Base-by-base conservation (phyloP, 768 basidiomycete species). In the Boletus subparvulus region DNA sequence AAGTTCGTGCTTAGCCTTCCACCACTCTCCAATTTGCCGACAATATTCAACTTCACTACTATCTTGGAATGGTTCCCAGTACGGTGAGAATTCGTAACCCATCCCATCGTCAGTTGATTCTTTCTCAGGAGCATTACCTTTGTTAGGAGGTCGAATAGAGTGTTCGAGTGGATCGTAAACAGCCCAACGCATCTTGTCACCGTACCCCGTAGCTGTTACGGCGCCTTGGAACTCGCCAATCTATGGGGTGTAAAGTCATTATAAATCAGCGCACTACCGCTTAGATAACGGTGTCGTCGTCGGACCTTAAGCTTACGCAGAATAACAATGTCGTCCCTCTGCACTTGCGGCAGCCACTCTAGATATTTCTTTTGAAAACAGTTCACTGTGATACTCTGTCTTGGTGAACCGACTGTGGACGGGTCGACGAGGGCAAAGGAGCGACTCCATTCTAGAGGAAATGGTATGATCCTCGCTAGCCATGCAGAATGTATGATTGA, bases 341-440 rank as follows among this genome's bases (percentile, higher is more conserved):
- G 69, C 16, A 79, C 74, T 36, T 72, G 67, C 2, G 87, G 86
- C 4, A 88, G 67, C 79, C 79, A 83, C 51, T 79, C 73, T 24
- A 62, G 39, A 58, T 80, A 61, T 46, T 70, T 73, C 59, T 75
- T 76, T 7, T 79, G 76, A 62, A 90, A 90, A 51, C 79, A 82
- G 46, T 77, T 85, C 26, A 80, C 67, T 57, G 50, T 72, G 46
- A 78, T 58, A n/a, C 67, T 68, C 6, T 44, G 55, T 30, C 42
- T 51, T 6, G 64, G 47, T 10, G 28, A 69, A n/a, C 68, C 61
- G 30, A 66, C 60, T n/a, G 69, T 68, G 28, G 82, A 82, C 4
- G 81, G 79, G 61, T 88, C 87, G 9, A 80, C 75, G 16, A 88
- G 65, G 11, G 67, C 67, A 17, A 88, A 54, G 35, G 69, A 77